Percentiles rank a stretch among this genome's conserved stretches.
Conservation (phyloP, 1,139 yeast species). For the Dujonia santamariae region DNA sequence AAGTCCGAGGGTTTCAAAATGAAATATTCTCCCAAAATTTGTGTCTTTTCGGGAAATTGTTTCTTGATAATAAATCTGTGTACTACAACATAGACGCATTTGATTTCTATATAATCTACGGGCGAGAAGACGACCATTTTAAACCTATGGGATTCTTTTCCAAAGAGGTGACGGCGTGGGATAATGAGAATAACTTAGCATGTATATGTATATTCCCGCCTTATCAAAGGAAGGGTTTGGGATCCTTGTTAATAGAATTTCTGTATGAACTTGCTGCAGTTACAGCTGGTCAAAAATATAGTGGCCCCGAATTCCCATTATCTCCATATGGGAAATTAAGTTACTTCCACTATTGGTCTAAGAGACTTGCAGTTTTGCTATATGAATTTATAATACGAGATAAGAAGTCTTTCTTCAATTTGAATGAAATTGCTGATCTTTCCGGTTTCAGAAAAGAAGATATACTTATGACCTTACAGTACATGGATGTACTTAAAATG, state of each 20-base stretch:
- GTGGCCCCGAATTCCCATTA: constrained; percentile 92
- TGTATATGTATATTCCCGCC: constrained; percentile 93
- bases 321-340: constrained; percentile 77
- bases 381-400: constrained; percentile 32
- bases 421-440: constrained; percentile 49
- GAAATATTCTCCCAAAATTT: constrained; percentile 76
- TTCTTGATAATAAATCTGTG: constrained; percentile 87
- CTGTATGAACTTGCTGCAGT: constrained; percentile 67
- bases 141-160: constrained; percentile 90
- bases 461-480: constrained; percentile 58
- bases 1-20: constrained; percentile 62
- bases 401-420: constrained; percentile 27
- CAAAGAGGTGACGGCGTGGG: constrained; percentile 81
- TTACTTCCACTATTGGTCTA: constrained; percentile 78
- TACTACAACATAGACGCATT: constrained; percentile 76
- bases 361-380: constrained; percentile 32
- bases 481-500: constrained; percentile 50
- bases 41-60: constrained; percentile 81
- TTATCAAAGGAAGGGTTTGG: constrained; percentile 75
- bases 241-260: constrained; percentile 76
- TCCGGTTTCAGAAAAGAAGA: constrained; percentile 78
- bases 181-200: constrained; percentile 75
- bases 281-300: constrained; percentile 47
- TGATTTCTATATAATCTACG: constrained; percentile 75
- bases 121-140: constrained; percentile 21